These are phyloP conservation scores for Arxiozyma slooffiae DNA, from an alignment of 1,139 yeast species.

Conservation along the genomic window DNA sequence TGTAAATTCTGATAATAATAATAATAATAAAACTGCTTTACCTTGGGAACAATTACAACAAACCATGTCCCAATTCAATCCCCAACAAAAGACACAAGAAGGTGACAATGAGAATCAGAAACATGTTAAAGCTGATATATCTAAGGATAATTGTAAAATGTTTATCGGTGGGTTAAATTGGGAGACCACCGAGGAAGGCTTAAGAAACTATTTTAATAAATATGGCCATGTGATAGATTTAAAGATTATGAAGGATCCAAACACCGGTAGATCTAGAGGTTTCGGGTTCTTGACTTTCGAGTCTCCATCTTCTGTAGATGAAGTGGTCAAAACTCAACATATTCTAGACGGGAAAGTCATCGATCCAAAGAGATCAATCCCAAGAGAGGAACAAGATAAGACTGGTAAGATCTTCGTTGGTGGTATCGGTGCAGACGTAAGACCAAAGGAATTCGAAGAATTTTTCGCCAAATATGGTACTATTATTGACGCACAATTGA, in stretches of 20 bases:
- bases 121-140: constrained; percentile 34
- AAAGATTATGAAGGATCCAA: constrained; percentile 87
- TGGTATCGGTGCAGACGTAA: constrained; percentile 92
- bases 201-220: constrained; percentile 74
- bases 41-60: constrained; percentile 30
- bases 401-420: constrained; percentile 98
- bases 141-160: constrained; percentile 75
- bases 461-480: constrained; percentile 87
- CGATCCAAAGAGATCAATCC: constrained; percentile 96
- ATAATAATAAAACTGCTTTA: constrained; percentile 15
- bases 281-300: constrained; percentile 91
- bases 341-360: constrained; percentile 91
- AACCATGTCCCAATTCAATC: constrained; percentile 31
- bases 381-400: constrained; percentile 94
- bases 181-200: constrained; percentile 89
- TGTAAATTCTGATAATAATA: constrained; percentile 2
- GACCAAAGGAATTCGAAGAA: constrained; percentile 80
- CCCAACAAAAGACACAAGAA: constrained; percentile 26
- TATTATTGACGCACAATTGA: constrained; percentile 91
- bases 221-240: constrained; percentile 86
- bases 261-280: constrained; percentile 91
- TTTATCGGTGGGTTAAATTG: constrained; percentile 96
- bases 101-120: constrained; percentile 6
- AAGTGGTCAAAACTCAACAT: constrained; percentile 80
- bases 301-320: constrained; percentile 74